Evolutionary conservation across 768 basidiomycete genomes (phyloP), one percentile per base, ranked within the genome.

Genomic region (Leccinum broughii): DNA sequence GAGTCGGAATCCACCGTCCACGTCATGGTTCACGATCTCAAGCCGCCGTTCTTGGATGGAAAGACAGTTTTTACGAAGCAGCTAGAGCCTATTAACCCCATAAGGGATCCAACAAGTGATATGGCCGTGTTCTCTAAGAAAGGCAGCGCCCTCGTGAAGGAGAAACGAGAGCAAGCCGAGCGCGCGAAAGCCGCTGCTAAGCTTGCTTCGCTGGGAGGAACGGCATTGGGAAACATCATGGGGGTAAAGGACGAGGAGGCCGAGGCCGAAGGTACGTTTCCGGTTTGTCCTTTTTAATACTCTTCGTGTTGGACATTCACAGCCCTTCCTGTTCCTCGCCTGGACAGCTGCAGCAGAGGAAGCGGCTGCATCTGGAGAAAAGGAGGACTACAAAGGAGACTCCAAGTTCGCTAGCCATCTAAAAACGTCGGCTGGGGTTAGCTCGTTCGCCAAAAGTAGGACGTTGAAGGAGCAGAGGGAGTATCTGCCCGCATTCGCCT

Each of bases 341-440:
- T 67, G 55, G 73, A 39, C 79, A 91, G 87, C 86, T 64, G 81
- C 63, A 57, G 79, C 77, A 30, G 78, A 80, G 71, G 78, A 78
- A 28, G 84, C 76, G 63, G 78, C 68, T n/a, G 78, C 83, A 66
- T 68, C 64, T 51, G 84, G 77, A 0, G 80, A 78, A 63, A 84
- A 85, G 61, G 88, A 88, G 55, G 81, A 85, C 73, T 95, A 94
- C 73, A 95, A 89, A 70, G 90, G 93, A 46, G 97, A 97, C 64
- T 97, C 95, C 1, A 95, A 99, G 75, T 99, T 98, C 73, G 94
- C 97, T n/a, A 83, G 84, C 10, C 96, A 99, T 77, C 75, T 99
- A 66, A 95, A 97, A 76, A 75, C 84, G 3, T 83, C 86, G 6
- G 76, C 89, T 13, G 89, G 92, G 15, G 88, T 87, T 15, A 94